Evolutionary conservation across 495 filamentous ascomycete genomes (phyloP), one percentile per base, ranked within the genome.

Genomic region (Neurospora terricola): DNA sequence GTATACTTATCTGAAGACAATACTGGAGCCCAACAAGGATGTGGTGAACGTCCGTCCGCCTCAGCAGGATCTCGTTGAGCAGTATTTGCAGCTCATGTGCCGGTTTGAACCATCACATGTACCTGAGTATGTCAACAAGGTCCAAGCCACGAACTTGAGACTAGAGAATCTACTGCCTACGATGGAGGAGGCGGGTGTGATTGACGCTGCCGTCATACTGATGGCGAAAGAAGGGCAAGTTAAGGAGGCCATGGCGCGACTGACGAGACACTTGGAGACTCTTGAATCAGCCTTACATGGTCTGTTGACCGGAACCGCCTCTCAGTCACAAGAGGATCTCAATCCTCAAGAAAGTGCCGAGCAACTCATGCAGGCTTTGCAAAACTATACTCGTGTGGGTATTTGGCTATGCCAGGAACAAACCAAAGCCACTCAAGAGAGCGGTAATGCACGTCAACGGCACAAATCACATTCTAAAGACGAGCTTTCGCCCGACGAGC

Each of bases 341-440:
- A 66, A 66, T 16, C 27, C 54, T 8, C 82, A 84, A 70, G 79
- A 79, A 54, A 82, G 87, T 0, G 83, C 87, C 6, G 85, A 88
- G 74, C 87, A 90, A 66, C 85, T 96, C 3, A 84, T 97, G 21
- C 88, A 90, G 43, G 91, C 91, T 5, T 80, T 99, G 59, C 88
- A 95, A 72, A 98, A 95, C 78, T 98, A 97, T 80, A 87, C 90
- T 1, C 89, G 92, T 70, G 93, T 99, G 27, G 96, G 96, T 38
- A 93, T 94, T 27, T 99, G 96, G 96, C 87, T 99, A 30, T 98
- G 96, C 77, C 94, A 96, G 82, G 91, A 92, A 40, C 94, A 98
- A 81, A 94, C 88, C 70, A 93, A 91, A 76, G 88, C 87, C 1
- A 80, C 84, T 18, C 76, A 75, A 30, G 77, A 77, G 9, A 77